These are phyloP conservation scores for Lachnellula occidentalis DNA, from an alignment of 2,329 filamentous ascomycete species.

Conservation along the genomic window DNA sequence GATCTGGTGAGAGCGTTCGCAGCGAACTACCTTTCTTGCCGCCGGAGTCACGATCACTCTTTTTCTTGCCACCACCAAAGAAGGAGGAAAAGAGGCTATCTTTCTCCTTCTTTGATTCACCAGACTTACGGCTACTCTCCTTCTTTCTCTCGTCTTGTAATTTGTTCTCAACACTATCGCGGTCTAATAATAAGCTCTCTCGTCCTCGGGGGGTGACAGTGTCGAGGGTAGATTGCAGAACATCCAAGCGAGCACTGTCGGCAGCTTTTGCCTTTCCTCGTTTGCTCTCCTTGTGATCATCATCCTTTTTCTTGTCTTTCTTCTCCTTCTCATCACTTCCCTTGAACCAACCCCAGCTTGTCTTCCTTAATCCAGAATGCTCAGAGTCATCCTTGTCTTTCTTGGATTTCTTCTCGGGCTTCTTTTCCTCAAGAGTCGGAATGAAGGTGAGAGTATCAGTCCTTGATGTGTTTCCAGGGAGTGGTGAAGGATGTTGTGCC, in stretches of 20 bases:
- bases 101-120: slow-evolving; percentile 81
- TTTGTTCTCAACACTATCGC: slow-evolving; percentile 65
- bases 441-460: slow-evolving; percentile 78
- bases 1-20: slow-evolving; percentile 75
- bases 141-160: slow-evolving; percentile 80
- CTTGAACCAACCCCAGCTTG: slow-evolving; percentile 80
- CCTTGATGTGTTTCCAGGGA: slow-evolving; percentile 64
- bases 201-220: slow-evolving; percentile 56
- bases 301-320: slow-evolving; percentile 59
- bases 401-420: slow-evolving; percentile 67
- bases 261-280: slow-evolving; percentile 59
- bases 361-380: slow-evolving; percentile 59
- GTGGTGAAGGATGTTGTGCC: slow-evolving; percentile 57
- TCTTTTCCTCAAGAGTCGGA: slow-evolving; percentile 73
- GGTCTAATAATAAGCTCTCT: slow-evolving; percentile 79
- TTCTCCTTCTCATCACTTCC: slow-evolving; percentile 70
- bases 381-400: slow-evolving; percentile 64
- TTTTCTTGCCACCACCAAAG: slow-evolving; percentile 87
- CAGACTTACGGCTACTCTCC: slow-evolving; percentile 66
- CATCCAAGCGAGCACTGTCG: slow-evolving; percentile 78
- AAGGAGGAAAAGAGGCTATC: slow-evolving; percentile 91
- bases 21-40: slow-evolving; percentile 68
- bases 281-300: slow-evolving; percentile 53
- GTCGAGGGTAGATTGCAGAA: slow-evolving; percentile 84
- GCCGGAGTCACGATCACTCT: slow-evolving; percentile 66